Base-by-base conservation (phyloP, 163 green algal species). In the Prototheca cutis region DNA sequence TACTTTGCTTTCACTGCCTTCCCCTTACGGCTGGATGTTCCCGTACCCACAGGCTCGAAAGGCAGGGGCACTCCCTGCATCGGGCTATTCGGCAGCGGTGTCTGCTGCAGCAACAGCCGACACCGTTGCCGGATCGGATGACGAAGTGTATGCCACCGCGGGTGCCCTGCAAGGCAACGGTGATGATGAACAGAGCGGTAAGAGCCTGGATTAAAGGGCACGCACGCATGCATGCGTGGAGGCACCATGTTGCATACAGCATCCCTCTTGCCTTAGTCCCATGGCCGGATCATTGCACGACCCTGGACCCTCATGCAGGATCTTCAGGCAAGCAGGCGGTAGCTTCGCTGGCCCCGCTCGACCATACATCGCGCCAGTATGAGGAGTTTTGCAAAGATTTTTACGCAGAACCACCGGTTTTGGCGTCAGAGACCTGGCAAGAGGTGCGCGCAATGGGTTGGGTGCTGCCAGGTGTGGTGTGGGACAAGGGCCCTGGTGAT, bases 361-460 rank as follows among this genome's bases (percentile, higher is more conserved):
- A 87, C 40, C 80, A 87, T 49, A 53, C 33, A 2, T 40, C 47
- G 24, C 75, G 86, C 19, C 40, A 68, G n/a, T 94, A 94, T 42
- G 63, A 77, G 8, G 67, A 81, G 18, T 93, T 93, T 65, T 70
- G 59, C 31, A 84, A 93, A 64, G 82, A 90, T 39, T 91, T 94
- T 59, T 95, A 94, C 61, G 73, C 78, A 7, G 71, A 82, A 53
- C 32, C 61, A 10, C 61, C 74, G 0, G 74, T 81, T 36, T 62
- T 95, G 6, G 63, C 68, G 21, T 71, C 69, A 3, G 73, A 91
- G 79, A 80, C 56, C 3, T 68, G 76, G 18, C 53, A 61, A 6
- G 75, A 94, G 74, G 80, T 92, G 51, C n/a, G n/a, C n/a, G n/a
- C n/a, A n/a, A n/a, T n/a, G n/a, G n/a, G n/a, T n/a, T n/a, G 5